Evolutionary conservation across 2,329 filamentous ascomycete genomes (phyloP).

Genomic region (Xylaria multiplex): DNA sequence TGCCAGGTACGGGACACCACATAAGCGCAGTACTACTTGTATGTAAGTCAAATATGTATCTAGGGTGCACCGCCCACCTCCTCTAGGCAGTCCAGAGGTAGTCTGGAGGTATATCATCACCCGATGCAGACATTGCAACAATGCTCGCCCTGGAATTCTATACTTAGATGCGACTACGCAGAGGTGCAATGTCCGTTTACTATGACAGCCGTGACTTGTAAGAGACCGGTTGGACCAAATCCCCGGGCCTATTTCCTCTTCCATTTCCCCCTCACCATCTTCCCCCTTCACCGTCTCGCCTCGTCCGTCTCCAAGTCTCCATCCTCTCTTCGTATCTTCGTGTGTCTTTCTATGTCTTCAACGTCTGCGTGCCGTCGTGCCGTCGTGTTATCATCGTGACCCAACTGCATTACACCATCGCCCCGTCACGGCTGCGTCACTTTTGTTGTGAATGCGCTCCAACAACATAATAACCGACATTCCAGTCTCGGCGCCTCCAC

Average conservation of each 20-base stretch:
- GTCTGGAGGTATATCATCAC: too few species aligned
- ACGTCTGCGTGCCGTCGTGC: too few species aligned
- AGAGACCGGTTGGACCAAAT: constrained; percentile 11
- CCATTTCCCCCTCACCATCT: background rate
- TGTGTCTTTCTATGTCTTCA: background rate
- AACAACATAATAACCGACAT: constrained; percentile 18
- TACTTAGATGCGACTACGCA: too few species aligned
- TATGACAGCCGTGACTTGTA: constrained; percentile 5
- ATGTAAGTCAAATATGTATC: too few species aligned
- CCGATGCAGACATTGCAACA: too few species aligned
- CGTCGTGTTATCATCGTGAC: constrained; percentile 24
- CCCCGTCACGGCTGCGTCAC: constrained; percentile 18
- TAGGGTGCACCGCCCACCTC: too few species aligned
- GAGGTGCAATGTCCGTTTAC: background rate
- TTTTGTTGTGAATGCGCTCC: background rate
- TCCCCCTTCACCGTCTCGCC: background rate
- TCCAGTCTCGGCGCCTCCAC: constrained; percentile 24
- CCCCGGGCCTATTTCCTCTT: constrained; percentile 3
- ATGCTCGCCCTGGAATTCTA: too few species aligned
- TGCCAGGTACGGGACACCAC: too few species aligned
- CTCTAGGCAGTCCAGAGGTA: too few species aligned
- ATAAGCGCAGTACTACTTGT: too few species aligned
- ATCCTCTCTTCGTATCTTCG: constrained; percentile 6
- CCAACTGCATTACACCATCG: constrained; percentile 11
- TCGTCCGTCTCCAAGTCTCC: background rate